Evolutionary conservation across 2,329 filamentous ascomycete species (phyloP).

Genomic region (Pyricularia sp.): DNA sequence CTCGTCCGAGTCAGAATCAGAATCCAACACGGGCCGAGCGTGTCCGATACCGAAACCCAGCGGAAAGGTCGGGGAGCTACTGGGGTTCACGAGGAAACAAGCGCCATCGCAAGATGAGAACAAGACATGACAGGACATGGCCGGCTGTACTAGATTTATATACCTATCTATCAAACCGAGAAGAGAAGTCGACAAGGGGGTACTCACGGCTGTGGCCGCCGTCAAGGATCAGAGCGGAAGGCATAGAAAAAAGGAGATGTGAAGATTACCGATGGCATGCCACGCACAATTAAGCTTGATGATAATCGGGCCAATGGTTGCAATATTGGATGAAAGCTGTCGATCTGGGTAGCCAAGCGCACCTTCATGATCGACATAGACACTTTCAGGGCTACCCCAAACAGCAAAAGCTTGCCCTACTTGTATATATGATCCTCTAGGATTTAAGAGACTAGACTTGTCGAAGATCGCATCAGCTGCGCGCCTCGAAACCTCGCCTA

Average conservation of each 20-base stretch:
- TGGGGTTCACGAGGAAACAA: conserved; percentile 48
- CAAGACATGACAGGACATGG: background rate
- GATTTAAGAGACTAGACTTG: background rate
- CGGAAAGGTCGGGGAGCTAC: conserved; percentile 44
- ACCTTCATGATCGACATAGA: background rate
- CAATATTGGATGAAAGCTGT: background rate
- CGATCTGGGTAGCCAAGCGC: background rate
- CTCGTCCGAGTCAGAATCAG: background rate
- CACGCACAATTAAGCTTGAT: background rate
- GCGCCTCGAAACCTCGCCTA: background rate
- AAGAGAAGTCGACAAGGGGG: background rate
- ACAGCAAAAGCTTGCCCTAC: background rate
- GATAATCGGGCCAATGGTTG: background rate
- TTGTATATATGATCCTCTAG: background rate
- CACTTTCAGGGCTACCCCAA: background rate
- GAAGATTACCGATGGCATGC: background rate
- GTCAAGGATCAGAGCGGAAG: background rate
- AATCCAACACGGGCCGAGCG: conserved; percentile 46
- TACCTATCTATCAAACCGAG: background rate
- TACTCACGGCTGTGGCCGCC: background rate
- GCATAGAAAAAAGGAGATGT: background rate
- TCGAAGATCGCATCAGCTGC: background rate
- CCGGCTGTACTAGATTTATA: background rate
- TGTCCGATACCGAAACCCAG: conserved; percentile 90
- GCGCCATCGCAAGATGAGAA: conserved; percentile 11